phyloP scores from a whole-genome alignment of 305 asterid genomes.

The Ilex paraguariensis region DNA sequence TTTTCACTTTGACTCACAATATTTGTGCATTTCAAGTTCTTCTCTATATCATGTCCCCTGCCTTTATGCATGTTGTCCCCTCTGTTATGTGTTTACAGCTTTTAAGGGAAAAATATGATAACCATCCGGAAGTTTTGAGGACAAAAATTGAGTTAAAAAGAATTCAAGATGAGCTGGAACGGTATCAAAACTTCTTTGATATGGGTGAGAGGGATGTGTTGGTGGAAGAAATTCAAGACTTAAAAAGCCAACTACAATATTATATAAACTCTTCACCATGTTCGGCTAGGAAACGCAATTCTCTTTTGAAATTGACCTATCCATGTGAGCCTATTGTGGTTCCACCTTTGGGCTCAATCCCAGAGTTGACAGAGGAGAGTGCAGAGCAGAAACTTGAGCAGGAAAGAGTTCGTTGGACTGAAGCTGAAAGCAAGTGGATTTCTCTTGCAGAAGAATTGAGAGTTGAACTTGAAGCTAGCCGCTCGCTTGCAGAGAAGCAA shows the following conservation, averaged over 20 bases:
- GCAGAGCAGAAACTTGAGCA: slow-evolving; percentile 61
- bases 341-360: slow-evolving; percentile 34
- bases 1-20: too few relatives aligned
- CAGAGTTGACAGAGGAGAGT: slow-evolving; percentile 45
- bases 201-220: slow-evolving; percentile 95
- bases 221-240: slow-evolving; percentile 85
- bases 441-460: slow-evolving; percentile 77
- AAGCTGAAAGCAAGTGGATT: slow-evolving; percentile 88
- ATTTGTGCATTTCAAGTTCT: too few relatives aligned
- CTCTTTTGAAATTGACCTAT: slow-evolving; percentile 51
- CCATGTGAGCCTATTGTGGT: slow-evolving; percentile 57
- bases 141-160: slow-evolving; percentile 68
- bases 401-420: slow-evolving; percentile 83
- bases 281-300: slow-evolving; percentile 45
- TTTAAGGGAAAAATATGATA: slow-evolving; percentile 75
- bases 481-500: slow-evolving; percentile 49
- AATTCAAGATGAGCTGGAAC: slow-evolving; percentile 79
- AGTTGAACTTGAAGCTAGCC: slow-evolving; percentile 62
- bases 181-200: slow-evolving; percentile 84
- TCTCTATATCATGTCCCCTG: too few relatives aligned
- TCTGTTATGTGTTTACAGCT: slow-evolving; percentile 37
- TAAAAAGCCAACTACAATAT: slow-evolving; percentile 72
- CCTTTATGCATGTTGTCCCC: too few relatives aligned
- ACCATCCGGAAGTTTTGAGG: slow-evolving; percentile 85
- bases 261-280: slow-evolving; percentile 72